Evolutionary conservation across 805 yeast species (phyloP).

Genomic region (Candida rishiriensis): DNA sequence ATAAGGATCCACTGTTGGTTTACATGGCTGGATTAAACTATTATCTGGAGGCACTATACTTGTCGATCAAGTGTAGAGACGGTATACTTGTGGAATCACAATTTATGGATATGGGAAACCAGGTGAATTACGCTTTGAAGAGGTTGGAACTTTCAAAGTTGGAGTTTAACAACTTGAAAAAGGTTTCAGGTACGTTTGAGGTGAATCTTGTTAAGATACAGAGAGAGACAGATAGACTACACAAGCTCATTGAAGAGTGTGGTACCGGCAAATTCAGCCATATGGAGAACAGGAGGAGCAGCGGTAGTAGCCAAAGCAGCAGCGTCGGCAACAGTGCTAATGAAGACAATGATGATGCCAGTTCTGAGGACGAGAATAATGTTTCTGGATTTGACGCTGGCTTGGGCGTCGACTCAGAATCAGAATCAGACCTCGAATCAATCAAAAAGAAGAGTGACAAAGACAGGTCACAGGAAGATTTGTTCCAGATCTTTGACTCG

Average conservation of each 20-base stretch:
- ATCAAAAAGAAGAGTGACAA: too few relatives aligned
- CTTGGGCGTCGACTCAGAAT: too few relatives aligned
- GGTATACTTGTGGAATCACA: not conserved
- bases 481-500: too few relatives aligned
- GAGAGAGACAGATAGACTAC: conserved; percentile 4
- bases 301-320: not conserved
- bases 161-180: conserved; percentile 5
- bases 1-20: conserved; percentile 36
- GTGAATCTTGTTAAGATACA: conserved; percentile 3
- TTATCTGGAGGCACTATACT: conserved; percentile 17
- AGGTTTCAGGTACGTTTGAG: conserved; percentile 4
- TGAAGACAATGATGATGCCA: not conserved
- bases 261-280: not conserved
- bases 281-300: too few relatives aligned
- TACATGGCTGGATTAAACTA: conserved; percentile 29
- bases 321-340: not conserved
- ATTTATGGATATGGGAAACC: conserved; percentile 1
- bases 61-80: conserved; percentile 5
- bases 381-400: too few relatives aligned
- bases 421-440: too few relatives aligned
- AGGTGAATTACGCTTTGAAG: conserved; percentile 1
- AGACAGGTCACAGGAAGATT: too few relatives aligned
- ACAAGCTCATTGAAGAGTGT: conserved; percentile 3
- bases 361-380: too few relatives aligned
- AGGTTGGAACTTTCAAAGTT: conserved; percentile 7